Conservation (phyloP, 2,329 filamentous ascomycete genomes). For the Cercospora janseana region DNA sequence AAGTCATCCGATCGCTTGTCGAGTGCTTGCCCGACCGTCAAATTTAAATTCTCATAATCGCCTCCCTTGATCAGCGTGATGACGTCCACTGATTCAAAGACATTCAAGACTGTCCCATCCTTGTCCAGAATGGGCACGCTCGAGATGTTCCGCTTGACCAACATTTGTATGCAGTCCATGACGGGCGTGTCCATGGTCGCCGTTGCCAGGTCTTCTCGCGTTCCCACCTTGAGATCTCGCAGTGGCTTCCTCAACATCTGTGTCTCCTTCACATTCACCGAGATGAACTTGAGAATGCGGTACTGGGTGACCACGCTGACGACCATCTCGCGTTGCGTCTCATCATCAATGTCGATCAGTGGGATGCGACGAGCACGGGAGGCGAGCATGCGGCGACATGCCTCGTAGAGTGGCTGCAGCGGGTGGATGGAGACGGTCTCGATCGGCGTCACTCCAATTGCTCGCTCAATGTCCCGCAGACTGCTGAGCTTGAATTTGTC, state of each 20-base stretch:
- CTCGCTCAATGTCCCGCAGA: constrained; percentile 91
- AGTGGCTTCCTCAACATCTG: constrained; percentile 85
- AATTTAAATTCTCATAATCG: constrained; percentile 83
- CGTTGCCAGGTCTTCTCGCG: constrained; percentile 76
- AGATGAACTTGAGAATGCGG: constrained; percentile 96
- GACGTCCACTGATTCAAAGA: constrained; percentile 97
- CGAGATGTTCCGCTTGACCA: constrained; percentile 91
- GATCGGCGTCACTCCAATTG: constrained; percentile 83
- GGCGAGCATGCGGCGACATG: constrained; percentile 88
- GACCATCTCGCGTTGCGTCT: constrained; percentile 87
- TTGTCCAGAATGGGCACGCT: constrained; percentile 91
- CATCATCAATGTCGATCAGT: constrained; percentile 87
- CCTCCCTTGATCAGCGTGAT: constrained; percentile 94
- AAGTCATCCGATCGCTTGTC: constrained; percentile 87
- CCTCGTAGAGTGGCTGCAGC: constrained; percentile 86
- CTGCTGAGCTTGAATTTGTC: constrained; percentile 93
- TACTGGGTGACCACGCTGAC: constrained; percentile 98
- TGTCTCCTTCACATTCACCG: constrained; percentile 88
- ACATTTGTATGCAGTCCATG: constrained; percentile 87
- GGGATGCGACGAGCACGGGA: constrained; percentile 92
- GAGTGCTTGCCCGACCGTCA: constrained; percentile 83
- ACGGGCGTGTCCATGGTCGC: constrained; percentile 87
- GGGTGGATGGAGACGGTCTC: constrained; percentile 97
- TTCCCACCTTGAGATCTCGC: constrained; percentile 78
- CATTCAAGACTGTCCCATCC: constrained; percentile 76